Percentiles rank a stretch among this genome's conserved stretches.
phyloP scores from a whole-genome alignment of 805 yeast species.

The Nakazawaea holstii region DNA sequence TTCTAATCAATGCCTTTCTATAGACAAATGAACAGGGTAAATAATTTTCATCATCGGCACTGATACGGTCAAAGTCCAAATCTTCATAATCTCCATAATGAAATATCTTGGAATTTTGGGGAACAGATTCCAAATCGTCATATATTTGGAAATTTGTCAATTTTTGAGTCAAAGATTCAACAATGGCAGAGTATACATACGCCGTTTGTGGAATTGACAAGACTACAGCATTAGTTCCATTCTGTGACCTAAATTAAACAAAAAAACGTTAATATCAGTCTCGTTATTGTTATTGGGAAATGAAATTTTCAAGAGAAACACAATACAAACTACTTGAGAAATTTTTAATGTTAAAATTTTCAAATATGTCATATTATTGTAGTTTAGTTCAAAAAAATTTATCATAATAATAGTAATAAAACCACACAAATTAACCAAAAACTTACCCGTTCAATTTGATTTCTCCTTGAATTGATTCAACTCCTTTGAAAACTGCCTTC shows the following conservation, averaged over 20 bases:
- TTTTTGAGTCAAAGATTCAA: constrained; percentile 26
- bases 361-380: no score
- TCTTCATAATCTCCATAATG: constrained; percentile 92
- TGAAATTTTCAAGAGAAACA: no score
- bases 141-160: constrained; percentile 9
- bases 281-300: no score
- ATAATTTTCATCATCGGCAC: constrained; percentile 40
- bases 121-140: constrained; percentile 7
- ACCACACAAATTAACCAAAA: background rate
- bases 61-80: constrained; percentile 64
- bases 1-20: constrained; percentile 86
- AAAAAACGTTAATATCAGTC: no score
- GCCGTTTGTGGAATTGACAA: constrained; percentile 32
- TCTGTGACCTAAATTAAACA: no score
- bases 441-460: constrained; percentile 42
- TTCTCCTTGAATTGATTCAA: constrained; percentile 51
- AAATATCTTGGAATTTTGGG: constrained; percentile 34
- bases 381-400: no score
- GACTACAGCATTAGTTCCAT: constrained; percentile 15
- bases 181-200: constrained; percentile 39
- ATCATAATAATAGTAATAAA: background rate
- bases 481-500: constrained; percentile 62
- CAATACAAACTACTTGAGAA: no score
- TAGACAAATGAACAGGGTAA: constrained; percentile 76
- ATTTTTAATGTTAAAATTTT: no score